Conservation (phyloP, 148 eudicot species). For the Rhododendron ovatum region DNA sequence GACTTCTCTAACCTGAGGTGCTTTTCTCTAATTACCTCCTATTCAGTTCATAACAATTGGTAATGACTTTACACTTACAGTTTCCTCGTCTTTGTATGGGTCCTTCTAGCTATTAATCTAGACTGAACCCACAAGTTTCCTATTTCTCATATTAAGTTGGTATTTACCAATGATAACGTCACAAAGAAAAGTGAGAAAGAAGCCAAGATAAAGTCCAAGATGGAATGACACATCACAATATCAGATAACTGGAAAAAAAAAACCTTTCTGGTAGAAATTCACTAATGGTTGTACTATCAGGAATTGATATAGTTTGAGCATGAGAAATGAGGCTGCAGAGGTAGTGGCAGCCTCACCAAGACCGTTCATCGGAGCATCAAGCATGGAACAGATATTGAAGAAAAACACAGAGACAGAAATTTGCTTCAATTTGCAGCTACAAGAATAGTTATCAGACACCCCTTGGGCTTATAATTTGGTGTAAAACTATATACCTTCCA, state of each 20-base stretch:
- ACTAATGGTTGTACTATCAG: background rate
- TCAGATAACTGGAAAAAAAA: background rate
- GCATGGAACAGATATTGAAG: background rate
- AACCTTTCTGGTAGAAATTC: background rate
- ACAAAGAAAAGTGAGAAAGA: background rate
- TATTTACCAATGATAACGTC: background rate
- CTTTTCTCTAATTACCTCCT: too few species aligned
- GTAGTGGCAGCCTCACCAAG: background rate
- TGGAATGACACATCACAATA: background rate
- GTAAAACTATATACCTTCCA: slow-evolving; percentile 47
- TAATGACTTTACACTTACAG: too few species aligned
- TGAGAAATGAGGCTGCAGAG: background rate
- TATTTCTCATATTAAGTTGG: background rate
- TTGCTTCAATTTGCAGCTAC: slow-evolving; percentile 2
- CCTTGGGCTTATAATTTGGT: background rate
- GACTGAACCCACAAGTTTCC: background rate
- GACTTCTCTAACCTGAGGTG: too few species aligned
- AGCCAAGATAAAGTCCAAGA: background rate
- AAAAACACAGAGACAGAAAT: background rate
- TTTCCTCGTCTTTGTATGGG: too few species aligned
- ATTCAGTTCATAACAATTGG: too few species aligned
- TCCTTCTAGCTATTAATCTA: background rate
- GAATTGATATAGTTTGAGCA: background rate
- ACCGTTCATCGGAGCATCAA: background rate
- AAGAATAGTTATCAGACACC: background rate